phyloP scores from a whole-genome alignment of 192 early-diverging fungal genomes.

The Dimargaris xerosporica region DNA sequence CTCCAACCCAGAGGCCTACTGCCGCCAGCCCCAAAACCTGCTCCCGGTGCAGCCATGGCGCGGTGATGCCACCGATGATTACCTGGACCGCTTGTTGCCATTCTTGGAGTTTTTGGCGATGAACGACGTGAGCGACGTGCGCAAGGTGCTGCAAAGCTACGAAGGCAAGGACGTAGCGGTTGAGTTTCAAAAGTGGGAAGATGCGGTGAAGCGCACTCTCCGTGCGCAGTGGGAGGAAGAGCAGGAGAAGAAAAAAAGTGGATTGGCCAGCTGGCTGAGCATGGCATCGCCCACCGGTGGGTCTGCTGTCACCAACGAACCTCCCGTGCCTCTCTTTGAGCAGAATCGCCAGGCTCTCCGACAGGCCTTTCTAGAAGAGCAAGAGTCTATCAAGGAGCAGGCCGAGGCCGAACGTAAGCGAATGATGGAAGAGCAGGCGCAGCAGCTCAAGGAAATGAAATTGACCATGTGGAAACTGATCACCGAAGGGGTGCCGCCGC shows the following conservation, averaged over 20 bases:
- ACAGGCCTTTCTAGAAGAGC: slow-evolving; percentile 49
- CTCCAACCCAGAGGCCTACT: slow-evolving; percentile 65
- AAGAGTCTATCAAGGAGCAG: slow-evolving; percentile 47
- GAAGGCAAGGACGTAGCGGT: slow-evolving; percentile 45
- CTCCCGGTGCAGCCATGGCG: slow-evolving; percentile 72
- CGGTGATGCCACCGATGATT: slow-evolving; percentile 66
- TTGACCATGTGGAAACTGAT: slow-evolving; percentile 74
- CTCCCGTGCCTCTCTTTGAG: slow-evolving; percentile 46
- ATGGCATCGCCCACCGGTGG: slow-evolving; percentile 17
- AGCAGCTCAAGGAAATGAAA: slow-evolving; percentile 82
- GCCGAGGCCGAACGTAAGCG: slow-evolving; percentile 53
- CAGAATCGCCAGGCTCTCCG: slow-evolving; percentile 41
- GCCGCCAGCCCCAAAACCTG: slow-evolving; percentile 85
- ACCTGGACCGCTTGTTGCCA: slow-evolving; percentile 68
- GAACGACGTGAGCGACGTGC: slow-evolving; percentile 59
- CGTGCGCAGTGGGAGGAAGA: slow-evolving; percentile 53
- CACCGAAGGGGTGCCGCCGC: slow-evolving; percentile 18
- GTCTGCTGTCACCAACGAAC: slow-evolving; percentile 34
- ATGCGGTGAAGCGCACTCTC: slow-evolving; percentile 42
- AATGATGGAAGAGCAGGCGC: slow-evolving; percentile 48
- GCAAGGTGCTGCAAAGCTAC: slow-evolving; percentile 52
- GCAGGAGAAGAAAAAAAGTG: slow-evolving; percentile 33
- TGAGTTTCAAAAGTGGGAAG: slow-evolving; percentile 54
- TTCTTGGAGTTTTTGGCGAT: slow-evolving; percentile 72
- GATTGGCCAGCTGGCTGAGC: slow-evolving; percentile 36